Conservation (phyloP, 768 basidiomycete genomes). For the Auriculariales sp. region DNA sequence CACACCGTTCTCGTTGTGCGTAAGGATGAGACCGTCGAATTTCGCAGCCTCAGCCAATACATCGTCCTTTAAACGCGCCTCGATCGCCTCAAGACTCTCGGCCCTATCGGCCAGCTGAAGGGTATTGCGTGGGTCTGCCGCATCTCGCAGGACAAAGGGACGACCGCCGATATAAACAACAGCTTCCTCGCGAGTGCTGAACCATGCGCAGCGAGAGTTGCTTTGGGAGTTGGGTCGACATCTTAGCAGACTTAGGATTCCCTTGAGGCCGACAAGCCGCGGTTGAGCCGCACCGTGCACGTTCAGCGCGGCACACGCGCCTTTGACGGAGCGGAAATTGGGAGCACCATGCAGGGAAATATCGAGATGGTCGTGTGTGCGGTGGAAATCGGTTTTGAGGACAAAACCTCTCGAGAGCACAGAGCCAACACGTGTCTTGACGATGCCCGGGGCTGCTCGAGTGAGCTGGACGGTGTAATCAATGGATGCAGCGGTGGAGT, state of each 20-base stretch:
- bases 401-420: slow-evolving; percentile 83
- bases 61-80: slow-evolving; percentile 75
- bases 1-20: slow-evolving; percentile 83
- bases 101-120: slow-evolving; percentile 81
- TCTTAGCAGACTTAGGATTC: slow-evolving; percentile 73
- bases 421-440: slow-evolving; percentile 71
- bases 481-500: background rate
- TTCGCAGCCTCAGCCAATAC: slow-evolving; percentile 73
- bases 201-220: slow-evolving; percentile 78
- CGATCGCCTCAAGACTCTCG: slow-evolving; percentile 89
- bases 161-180: slow-evolving; percentile 82
- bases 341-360: slow-evolving; percentile 89
- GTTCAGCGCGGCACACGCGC: slow-evolving; percentile 66
- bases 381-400: slow-evolving; percentile 83
- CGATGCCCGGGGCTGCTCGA: slow-evolving; percentile 46
- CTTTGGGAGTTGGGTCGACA: slow-evolving; percentile 50
- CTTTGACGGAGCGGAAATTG: slow-evolving; percentile 77
- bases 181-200: slow-evolving; percentile 93
- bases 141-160: slow-evolving; percentile 85
- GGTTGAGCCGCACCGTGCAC: slow-evolving; percentile 96
- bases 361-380: slow-evolving; percentile 72
- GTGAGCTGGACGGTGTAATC: slow-evolving; percentile 1
- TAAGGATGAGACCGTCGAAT: slow-evolving; percentile 80
- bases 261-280: slow-evolving; percentile 78
- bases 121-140: slow-evolving; percentile 65